These are phyloP conservation scores for Trichoderma erinaceum DNA, from an alignment of 495 filamentous ascomycete genomes.

Conservation along the genomic window DNA sequence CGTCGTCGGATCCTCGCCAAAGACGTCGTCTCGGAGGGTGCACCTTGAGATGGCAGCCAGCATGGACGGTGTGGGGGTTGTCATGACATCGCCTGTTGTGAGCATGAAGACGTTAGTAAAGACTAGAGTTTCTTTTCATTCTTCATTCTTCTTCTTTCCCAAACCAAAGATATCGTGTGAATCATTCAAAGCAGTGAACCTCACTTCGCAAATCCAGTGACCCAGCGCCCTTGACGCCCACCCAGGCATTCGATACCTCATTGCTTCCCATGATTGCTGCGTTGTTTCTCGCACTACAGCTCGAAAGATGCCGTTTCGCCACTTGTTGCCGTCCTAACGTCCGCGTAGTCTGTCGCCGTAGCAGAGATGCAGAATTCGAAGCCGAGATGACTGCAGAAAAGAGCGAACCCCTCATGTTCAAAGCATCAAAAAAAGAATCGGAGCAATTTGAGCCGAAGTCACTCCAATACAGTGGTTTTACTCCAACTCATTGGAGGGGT, in stretches of 20 bases:
- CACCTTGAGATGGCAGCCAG: slow-evolving; percentile 55
- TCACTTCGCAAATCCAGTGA: slow-evolving; percentile 16
- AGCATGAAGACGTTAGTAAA: slow-evolving; percentile 2
- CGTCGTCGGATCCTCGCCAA: slow-evolving; percentile 74
- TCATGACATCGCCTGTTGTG: slow-evolving; percentile 61
- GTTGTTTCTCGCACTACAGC: background rate
- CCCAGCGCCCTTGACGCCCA: slow-evolving; percentile 13
- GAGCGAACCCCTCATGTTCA: no score
- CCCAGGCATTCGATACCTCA: slow-evolving; percentile 16
- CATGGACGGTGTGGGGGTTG: slow-evolving; percentile 79
- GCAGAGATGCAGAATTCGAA: no score
- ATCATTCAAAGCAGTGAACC: background rate
- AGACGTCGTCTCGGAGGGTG: slow-evolving; percentile 75
- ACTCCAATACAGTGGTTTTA: no score
- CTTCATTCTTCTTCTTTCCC: background rate
- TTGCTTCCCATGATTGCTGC: background rate
- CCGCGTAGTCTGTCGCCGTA: no score
- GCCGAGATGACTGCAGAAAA: no score
- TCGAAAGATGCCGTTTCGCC: background rate
- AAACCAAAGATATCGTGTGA: no score
- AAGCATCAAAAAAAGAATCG: no score
- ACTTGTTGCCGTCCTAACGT: background rate
- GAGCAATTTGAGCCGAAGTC: no score
- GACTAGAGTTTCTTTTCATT: background rate
- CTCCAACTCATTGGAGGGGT: no score